These are phyloP conservation scores for Fomitopsis pulvina DNA, from an alignment of 768 basidiomycete species.

Conservation along the genomic window DNA sequence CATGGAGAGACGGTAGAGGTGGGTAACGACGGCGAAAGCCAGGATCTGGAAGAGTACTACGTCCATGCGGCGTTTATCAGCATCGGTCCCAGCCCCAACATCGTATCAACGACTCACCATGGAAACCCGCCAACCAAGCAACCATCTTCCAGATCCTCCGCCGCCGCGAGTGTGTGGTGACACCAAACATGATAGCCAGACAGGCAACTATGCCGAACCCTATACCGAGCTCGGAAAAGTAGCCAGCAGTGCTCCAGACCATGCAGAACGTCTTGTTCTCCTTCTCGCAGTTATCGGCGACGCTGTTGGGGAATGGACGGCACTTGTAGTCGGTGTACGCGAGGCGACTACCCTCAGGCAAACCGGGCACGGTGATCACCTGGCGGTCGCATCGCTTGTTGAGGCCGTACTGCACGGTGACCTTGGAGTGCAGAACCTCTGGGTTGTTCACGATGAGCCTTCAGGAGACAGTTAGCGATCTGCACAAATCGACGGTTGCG, in stretches of 20 bases:
- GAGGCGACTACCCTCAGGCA: constrained; percentile 34
- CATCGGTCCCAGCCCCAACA: background rate
- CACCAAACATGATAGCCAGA: constrained; percentile 54
- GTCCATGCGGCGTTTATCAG: background rate
- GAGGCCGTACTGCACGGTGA: constrained; percentile 56
- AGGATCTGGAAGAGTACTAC: constrained; percentile 41
- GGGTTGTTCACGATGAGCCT: constrained; percentile 34
- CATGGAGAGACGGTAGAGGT: constrained; percentile 41
- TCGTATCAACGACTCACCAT: constrained; percentile 37
- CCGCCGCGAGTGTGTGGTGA: constrained; percentile 67
- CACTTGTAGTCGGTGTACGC: constrained; percentile 55
- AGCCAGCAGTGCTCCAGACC: constrained; percentile 66
- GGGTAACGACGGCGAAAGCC: constrained; percentile 58
- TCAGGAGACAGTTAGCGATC: background rate
- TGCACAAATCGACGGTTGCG: constrained; percentile 5
- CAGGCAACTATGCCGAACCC: constrained; percentile 59
- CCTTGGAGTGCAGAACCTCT: constrained; percentile 39
- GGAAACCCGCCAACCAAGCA: constrained; percentile 54
- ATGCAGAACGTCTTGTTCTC: constrained; percentile 57
- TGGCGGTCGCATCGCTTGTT: constrained; percentile 48
- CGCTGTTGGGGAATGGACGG: constrained; percentile 55
- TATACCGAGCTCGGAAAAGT: constrained; percentile 54
- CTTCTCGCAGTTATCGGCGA: constrained; percentile 38
- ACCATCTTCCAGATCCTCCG: constrained; percentile 74
- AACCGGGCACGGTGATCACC: constrained; percentile 40